Percentiles rank a stretch among this genome's conserved stretches.
Evolutionary conservation across 1,284 basidiomycete species (phyloP).

Genomic region (Fomitiporia mediterranea): DNA sequence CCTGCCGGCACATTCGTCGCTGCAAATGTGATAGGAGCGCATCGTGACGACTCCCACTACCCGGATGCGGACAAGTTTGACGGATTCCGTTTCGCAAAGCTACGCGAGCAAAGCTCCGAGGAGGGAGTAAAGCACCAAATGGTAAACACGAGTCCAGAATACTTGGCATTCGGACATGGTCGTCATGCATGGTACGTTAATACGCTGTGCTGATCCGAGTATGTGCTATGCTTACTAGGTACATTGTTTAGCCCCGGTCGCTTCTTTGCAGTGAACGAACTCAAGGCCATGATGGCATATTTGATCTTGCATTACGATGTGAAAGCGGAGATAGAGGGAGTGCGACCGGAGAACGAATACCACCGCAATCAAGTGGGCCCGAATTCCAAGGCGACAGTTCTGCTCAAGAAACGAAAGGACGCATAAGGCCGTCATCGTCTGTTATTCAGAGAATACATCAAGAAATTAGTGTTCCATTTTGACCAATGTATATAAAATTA

Average conservation of each 20-base stretch:
- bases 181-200: constrained; percentile 29
- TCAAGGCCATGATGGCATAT: constrained; percentile 43
- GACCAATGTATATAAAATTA: too few relatives aligned
- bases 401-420: constrained; percentile 19
- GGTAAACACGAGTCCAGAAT: constrained; percentile 25
- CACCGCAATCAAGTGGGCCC: constrained; percentile 15
- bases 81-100: constrained; percentile 35
- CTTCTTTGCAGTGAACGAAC: constrained; percentile 42
- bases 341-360: constrained; percentile 25
- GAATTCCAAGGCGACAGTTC: constrained; percentile 20
- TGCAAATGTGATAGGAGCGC: constrained; percentile 25
- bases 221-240: constrained; percentile 10
- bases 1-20: constrained; percentile 34
- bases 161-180: constrained; percentile 31
- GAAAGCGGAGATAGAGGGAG: constrained; percentile 33
- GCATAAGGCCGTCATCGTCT: background rate
- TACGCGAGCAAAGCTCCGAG: constrained; percentile 28
- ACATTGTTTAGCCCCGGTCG: constrained; percentile 34
- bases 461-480: too few relatives aligned
- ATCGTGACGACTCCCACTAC: constrained; percentile 28
- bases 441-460: too few relatives aligned
- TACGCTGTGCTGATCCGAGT: too few relatives aligned
- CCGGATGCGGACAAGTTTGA: constrained; percentile 28
- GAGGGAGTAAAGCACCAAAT: constrained; percentile 23
- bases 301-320: constrained; percentile 44